Conservation (phyloP, 257 asterid genomes). For the Solanum bukasovii region DNA sequence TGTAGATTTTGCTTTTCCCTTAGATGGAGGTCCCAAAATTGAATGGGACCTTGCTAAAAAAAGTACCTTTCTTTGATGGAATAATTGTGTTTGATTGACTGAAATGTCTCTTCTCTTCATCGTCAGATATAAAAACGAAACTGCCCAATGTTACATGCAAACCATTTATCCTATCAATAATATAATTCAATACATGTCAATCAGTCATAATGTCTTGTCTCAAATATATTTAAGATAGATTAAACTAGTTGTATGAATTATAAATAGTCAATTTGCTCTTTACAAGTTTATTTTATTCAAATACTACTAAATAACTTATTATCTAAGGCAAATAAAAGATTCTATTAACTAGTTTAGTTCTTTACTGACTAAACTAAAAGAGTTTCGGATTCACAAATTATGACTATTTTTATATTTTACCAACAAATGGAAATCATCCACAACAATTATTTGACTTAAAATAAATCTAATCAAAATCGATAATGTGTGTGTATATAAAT, state of each 20-base stretch:
- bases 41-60: slow-evolving; percentile 14
- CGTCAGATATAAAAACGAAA: neutral
- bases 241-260: neutral
- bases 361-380: neutral
- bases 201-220: neutral
- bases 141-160: neutral
- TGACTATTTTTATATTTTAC: neutral
- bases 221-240: neutral
- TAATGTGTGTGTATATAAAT: neutral
- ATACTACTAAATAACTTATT: neutral
- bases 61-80: slow-evolving; percentile 10
- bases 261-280: neutral
- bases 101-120: neutral
- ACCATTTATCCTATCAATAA: neutral
- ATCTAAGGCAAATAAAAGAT: neutral
- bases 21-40: slow-evolving; percentile 4
- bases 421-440: neutral
- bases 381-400: neutral
- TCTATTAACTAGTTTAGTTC: neutral
- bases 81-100: neutral
- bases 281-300: neutral
- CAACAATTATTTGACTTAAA: neutral
- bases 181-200: neutral
- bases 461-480: neutral
- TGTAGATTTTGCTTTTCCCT: slow-evolving; percentile 14